phyloP scores from a whole-genome alignment of 2,329 filamentous ascomycete species.

The Talaromyces sp. region DNA sequence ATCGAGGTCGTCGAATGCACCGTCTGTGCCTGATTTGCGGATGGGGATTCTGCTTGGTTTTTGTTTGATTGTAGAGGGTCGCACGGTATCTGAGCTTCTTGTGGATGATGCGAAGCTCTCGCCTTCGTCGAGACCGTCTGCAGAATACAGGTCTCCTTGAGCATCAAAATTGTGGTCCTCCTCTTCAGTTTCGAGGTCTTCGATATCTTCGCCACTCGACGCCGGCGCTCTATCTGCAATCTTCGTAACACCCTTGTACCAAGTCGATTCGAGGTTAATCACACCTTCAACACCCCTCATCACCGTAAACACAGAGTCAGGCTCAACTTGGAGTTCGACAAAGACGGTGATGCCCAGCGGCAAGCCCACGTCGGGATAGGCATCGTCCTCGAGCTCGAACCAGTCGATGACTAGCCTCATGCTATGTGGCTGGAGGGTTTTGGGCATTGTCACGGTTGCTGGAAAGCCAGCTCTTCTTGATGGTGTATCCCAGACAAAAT shows the following conservation, averaged over 20 bases:
- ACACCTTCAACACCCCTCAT: neutral
- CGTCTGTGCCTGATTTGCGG: slow-evolving; percentile 1
- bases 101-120: neutral
- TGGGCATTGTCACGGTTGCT: neutral
- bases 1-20: neutral
- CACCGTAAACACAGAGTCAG: neutral
- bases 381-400: neutral
- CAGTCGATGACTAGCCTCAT: neutral
- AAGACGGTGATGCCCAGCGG: neutral
- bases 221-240: neutral
- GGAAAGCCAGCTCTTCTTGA: neutral
- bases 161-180: neutral
- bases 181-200: neutral
- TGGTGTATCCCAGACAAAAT: neutral
- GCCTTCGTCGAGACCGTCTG: neutral
- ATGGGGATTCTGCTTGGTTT: slow-evolving; percentile 3
- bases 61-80: neutral
- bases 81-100: neutral
- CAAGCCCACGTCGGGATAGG: neutral
- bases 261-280: neutral
- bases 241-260: neutral
- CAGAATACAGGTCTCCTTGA: neutral
- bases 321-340: neutral
- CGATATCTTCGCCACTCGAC: neutral
- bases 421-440: neutral